These are phyloP conservation scores for Lactuca sativa DNA, from an alignment of 129 eudicot genomes.

Conservation along the genomic window DNA sequence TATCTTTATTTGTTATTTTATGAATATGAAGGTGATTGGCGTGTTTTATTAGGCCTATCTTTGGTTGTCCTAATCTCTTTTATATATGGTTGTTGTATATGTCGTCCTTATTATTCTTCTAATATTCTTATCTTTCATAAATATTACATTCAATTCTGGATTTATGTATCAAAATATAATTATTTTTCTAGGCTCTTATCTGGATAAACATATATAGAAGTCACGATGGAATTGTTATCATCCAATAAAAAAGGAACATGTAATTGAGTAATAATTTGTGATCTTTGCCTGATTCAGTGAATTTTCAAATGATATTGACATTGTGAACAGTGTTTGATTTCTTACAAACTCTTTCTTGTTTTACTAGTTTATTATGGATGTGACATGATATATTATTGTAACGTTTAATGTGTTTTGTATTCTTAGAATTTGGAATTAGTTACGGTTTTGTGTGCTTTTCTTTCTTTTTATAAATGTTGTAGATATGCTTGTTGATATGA, in stretches of 20 bases:
- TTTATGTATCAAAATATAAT: too few species aligned
- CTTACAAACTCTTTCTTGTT: conserved; percentile 14
- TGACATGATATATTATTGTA: neutral
- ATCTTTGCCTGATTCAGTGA: neutral
- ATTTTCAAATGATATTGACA: neutral
- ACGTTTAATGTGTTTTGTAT: too few species aligned
- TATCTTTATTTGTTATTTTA: neutral
- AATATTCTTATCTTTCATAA: too few species aligned
- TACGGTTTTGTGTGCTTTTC: too few species aligned
- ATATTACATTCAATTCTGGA: too few species aligned
- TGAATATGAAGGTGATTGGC: neutral
- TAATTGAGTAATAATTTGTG: conserved; percentile 13
- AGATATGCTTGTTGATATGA: too few species aligned
- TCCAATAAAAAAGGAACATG: neutral
- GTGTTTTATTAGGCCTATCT: neutral
- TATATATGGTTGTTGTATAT: too few species aligned
- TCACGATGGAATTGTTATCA: conserved; percentile 10
- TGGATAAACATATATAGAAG: neutral
- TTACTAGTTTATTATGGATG: neutral
- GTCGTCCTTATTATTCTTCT: too few species aligned
- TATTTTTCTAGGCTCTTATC: too few species aligned
- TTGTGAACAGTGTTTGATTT: conserved; percentile 17
- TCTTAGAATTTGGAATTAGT: too few species aligned
- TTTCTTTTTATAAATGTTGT: too few species aligned
- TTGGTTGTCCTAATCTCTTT: neutral